phyloP scores from a whole-genome alignment of 2,329 filamentous ascomycete genomes.

The Cryphonectria carpinicola region DNA sequence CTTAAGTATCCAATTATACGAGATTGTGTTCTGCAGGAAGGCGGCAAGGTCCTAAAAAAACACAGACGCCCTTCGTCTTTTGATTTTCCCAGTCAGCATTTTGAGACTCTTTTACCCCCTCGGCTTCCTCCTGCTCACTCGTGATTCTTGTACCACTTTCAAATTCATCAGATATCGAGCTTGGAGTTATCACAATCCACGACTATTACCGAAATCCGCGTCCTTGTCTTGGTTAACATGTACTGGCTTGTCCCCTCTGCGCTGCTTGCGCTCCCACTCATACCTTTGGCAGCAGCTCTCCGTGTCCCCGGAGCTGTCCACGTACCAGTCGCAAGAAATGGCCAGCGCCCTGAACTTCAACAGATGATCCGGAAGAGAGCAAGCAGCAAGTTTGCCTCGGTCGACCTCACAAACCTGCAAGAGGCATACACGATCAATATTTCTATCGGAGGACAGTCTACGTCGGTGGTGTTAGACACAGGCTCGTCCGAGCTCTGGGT shows the following conservation, averaged over 20 bases:
- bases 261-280: conserved; percentile 1
- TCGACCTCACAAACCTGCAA: neutral
- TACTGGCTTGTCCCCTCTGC: neutral
- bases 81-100: neutral
- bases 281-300: neutral
- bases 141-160: neutral
- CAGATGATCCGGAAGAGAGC: neutral
- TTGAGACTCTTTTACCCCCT: neutral
- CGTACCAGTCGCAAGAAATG: conserved; percentile 2
- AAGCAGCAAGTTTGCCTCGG: neutral
- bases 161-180: neutral
- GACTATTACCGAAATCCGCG: neutral
- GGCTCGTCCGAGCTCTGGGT: conserved; percentile 33
- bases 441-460: conserved; percentile 13
- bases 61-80: neutral
- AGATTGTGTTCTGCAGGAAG: neutral
- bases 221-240: neutral
- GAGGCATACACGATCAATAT: conserved; percentile 16
- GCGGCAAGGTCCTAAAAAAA: neutral
- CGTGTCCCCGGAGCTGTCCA: neutral
- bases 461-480: conserved; percentile 35
- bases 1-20: neutral
- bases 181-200: neutral
- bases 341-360: neutral
- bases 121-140: neutral